Evolutionary conservation across 139 green algal species (phyloP).

Genomic region (Coccomyxa sp.): DNA sequence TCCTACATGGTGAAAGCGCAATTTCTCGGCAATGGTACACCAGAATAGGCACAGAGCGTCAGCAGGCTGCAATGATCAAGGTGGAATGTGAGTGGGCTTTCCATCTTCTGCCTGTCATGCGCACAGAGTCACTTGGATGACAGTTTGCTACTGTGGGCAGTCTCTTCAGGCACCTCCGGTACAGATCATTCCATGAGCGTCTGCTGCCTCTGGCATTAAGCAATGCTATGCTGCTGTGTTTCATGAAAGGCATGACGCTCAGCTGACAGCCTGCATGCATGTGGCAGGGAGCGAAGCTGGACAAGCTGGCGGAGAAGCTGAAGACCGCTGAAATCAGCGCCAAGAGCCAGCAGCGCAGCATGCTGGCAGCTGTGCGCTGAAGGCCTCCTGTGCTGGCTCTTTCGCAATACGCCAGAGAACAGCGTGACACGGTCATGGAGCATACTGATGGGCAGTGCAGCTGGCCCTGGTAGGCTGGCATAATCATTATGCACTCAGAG

Average conservation of each 20-base stretch:
- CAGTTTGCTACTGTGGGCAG: background rate
- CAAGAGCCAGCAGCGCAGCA: too few species aligned
- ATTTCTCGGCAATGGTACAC: background rate
- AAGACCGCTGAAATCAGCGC: background rate
- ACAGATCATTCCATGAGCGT: background rate
- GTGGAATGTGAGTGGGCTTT: background rate
- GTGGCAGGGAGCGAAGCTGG: background rate
- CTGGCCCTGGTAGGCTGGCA: too few species aligned
- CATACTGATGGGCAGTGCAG: too few species aligned
- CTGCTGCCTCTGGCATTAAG: background rate
- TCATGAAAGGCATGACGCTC: background rate
- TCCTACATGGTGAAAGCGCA: background rate
- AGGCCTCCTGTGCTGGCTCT: too few species aligned
- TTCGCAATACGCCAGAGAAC: too few species aligned
- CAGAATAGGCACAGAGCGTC: too few species aligned
- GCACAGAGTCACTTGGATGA: background rate
- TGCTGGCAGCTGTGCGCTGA: too few species aligned
- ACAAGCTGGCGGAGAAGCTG: background rate
- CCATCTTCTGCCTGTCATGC: background rate
- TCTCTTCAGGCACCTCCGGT: background rate
- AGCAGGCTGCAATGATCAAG: background rate
- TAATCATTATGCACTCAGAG: too few species aligned
- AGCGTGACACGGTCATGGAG: too few species aligned
- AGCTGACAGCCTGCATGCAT: background rate
- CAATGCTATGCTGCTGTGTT: background rate